Base-by-base conservation (phyloP, 2,329 filamentous ascomycete genomes). In the Lasiodiplodia theobromae region DNA sequence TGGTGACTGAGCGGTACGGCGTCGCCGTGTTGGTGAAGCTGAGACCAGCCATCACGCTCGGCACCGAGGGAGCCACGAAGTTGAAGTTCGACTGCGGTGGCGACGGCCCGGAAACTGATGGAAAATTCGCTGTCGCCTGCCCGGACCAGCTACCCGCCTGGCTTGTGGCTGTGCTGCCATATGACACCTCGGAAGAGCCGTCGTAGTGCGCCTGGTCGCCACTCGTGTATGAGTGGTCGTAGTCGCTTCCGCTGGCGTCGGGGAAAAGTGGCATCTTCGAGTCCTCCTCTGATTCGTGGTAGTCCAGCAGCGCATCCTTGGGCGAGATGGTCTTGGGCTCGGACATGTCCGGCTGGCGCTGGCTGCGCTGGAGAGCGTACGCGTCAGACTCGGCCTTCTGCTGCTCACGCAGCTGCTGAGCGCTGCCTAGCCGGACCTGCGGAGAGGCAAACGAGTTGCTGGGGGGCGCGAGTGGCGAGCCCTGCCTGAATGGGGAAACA, bases 271-370 rank as follows among this genome's bases (percentile, higher is more conserved):
- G 89, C 73, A 91, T 88, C 69, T 88, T 88, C 4, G 87, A 82
- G 58, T 91, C 90, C 21, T 91, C 89, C 2, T 94, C 92, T 0
- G 84, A 80, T 49, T 96, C 93, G 70, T 91, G 88, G 77, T 94
- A 97, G 70, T 97, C 94, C 62, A 97, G 82, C 69, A 97, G 82
- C 1, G 94, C 92, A 75, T 98, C 95, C 81, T 97, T 96, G 28
- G 95, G 96, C 1, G 95, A 98, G 57, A 99, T 97, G 0, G 95
- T 97, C 79, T 93, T 92, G 1, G 88, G 86, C n/a, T 80, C 73
- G 53, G 82, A 74, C 70, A 81, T 78, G 28, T 85, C 77, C 65
- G 71, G 73, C 60, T 78, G 76, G 58, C 78, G 76, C 72, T 80
- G 76, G 60, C 78, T 78, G 34, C 79, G 72, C 71, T 80, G 80